Conservation (phyloP, 1,284 basidiomycete genomes). For the Trichosporon coremiiforme region DNA sequence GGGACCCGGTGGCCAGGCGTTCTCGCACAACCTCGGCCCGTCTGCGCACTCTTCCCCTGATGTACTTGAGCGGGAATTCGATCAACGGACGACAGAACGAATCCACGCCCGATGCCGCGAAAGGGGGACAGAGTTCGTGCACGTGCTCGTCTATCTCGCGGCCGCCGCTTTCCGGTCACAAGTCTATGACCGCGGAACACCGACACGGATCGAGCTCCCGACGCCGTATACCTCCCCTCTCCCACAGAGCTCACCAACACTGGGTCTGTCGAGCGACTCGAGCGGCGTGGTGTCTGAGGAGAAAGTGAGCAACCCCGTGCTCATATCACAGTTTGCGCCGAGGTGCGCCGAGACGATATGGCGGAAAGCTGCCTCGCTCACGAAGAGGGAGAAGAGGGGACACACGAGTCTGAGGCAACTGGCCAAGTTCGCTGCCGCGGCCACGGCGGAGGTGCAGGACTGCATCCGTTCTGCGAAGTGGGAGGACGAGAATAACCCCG, state of each 20-base stretch:
- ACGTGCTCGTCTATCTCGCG: slow-evolving; percentile 8
- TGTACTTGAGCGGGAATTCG: neutral
- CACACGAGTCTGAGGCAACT: neutral
- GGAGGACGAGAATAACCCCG: slow-evolving; percentile 6
- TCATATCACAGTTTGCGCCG: neutral
- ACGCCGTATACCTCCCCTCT: neutral
- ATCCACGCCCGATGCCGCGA: neutral
- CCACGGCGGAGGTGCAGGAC: neutral
- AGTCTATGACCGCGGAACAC: neutral
- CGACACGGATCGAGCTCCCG: neutral
- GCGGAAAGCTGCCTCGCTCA: neutral
- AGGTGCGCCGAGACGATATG: neutral
- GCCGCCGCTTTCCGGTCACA: neutral
- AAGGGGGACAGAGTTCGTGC: neutral
- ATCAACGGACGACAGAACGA: neutral
- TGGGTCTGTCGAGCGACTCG: neutral
- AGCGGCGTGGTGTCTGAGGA: neutral
- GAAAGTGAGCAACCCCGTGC: neutral
- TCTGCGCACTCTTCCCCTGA: neutral
- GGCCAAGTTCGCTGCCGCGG: neutral
- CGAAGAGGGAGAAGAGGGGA: neutral
- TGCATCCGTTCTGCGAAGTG: neutral
- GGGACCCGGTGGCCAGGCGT: neutral
- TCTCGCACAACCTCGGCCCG: neutral
- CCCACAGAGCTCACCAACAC: neutral